phyloP scores from a whole-genome alignment of 495 filamentous ascomycete species.

The Neurospora sp. region DNA sequence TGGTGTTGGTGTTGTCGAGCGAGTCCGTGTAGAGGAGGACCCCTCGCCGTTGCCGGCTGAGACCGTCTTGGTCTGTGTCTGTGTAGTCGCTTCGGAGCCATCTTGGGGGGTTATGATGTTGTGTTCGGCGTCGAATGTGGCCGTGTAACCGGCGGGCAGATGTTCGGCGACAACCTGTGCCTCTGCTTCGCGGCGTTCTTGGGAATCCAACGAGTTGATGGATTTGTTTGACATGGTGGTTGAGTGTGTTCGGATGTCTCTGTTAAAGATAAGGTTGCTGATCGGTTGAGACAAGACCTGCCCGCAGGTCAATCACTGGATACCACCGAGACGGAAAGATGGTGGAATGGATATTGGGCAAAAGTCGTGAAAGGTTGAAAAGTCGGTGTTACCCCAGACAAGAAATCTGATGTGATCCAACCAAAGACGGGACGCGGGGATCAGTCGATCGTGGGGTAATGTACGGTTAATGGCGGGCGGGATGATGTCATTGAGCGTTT shows the following conservation, averaged over 20 bases:
- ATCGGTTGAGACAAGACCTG: neutral
- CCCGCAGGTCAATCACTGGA: neutral
- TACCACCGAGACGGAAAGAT: neutral
- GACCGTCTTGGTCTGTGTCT: slow-evolving; percentile 14
- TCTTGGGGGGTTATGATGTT: slow-evolving; percentile 7
- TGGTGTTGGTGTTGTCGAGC: neutral
- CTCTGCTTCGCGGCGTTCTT: slow-evolving; percentile 11
- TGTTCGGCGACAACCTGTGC: slow-evolving; percentile 35
- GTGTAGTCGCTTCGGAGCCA: neutral
- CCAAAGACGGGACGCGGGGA: neutral
- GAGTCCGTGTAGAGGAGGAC: slow-evolving; percentile 55
- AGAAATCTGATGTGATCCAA: neutral
- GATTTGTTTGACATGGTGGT: neutral
- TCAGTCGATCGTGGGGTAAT: neutral
- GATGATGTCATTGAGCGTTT: neutral
- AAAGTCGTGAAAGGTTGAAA: neutral
- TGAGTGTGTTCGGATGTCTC: neutral
- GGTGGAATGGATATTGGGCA: neutral
- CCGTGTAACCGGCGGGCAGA: slow-evolving; percentile 35
- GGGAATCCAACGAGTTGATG: neutral
- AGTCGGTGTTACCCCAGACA: neutral
- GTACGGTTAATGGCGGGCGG: neutral
- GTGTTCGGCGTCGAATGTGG: slow-evolving; percentile 24
- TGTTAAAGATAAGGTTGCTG: neutral
- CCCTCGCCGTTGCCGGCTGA: slow-evolving; percentile 51